Conservation (phyloP, 495 filamentous ascomycete species). For the Cryomyces minteri region DNA sequence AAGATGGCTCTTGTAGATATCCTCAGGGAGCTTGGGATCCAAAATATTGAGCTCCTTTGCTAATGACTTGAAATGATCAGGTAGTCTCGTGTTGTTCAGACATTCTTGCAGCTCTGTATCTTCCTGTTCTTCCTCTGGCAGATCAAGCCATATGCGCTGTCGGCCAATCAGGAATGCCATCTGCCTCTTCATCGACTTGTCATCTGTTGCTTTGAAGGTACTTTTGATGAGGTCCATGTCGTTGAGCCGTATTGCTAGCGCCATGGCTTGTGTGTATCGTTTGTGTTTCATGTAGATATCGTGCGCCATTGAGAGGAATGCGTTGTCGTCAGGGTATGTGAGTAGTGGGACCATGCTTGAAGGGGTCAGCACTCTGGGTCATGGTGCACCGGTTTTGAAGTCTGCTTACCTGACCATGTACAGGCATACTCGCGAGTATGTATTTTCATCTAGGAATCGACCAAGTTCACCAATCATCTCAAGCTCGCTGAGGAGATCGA, state of each 20-base stretch:
- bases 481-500: conserved; percentile 88
- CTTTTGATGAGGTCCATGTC: conserved; percentile 59
- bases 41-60: conserved; percentile 94
- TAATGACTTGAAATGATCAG: conserved; percentile 82
- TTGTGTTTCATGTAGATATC: conserved; percentile 83
- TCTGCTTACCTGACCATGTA: conserved; percentile 62
- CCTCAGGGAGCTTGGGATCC: conserved; percentile 90
- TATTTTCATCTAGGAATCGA: conserved; percentile 80
- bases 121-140: conserved; percentile 39
- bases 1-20: conserved; percentile 98
- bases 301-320: conserved; percentile 81
- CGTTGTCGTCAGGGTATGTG: conserved; percentile 91
- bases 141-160: conserved; percentile 73
- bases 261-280: conserved; percentile 80
- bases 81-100: conserved; percentile 69
- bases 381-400: background rate
- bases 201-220: conserved; percentile 62
- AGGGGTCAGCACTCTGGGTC: background rate
- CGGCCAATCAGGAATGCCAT: conserved; percentile 85
- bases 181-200: conserved; percentile 75
- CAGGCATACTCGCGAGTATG: conserved; percentile 78
- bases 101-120: conserved; percentile 60
- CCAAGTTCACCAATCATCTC: conserved; percentile 93
- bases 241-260: conserved; percentile 85
- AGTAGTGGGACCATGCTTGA: conserved; percentile 82